Percentiles rank a stretch among this genome's conserved stretches.
These are phyloP conservation scores for Grosmannia clavigera DNA, from an alignment of 2,329 filamentous ascomycete genomes.

Conservation along the genomic window DNA sequence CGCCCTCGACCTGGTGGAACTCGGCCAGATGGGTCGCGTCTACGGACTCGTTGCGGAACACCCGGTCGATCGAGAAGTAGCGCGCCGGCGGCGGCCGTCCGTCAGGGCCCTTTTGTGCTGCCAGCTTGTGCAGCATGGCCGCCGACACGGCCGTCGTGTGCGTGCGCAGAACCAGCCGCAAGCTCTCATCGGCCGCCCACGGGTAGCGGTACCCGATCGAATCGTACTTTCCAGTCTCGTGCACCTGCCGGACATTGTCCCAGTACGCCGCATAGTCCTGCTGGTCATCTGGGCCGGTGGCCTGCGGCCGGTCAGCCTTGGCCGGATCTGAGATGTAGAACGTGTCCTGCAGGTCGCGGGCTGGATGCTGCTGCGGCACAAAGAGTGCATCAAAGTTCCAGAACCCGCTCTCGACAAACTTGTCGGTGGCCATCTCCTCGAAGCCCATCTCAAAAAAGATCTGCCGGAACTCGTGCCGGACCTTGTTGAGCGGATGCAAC, in stretches of 20 bases:
- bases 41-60: conserved; percentile 96
- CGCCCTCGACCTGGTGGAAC: conserved; percentile 97
- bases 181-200: conserved; percentile 77
- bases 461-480: conserved; percentile 86
- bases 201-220: conserved; percentile 95
- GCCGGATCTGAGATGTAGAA: conserved; percentile 90
- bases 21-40: conserved; percentile 94
- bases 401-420: conserved; percentile 92
- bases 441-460: conserved; percentile 99
- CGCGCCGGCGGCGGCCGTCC: conserved; percentile 57
- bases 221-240: conserved; percentile 83
- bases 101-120: conserved; percentile 59
- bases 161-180: conserved; percentile 80
- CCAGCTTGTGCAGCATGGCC: conserved; percentile 81
- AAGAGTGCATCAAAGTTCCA: conserved; percentile 98
- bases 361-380: conserved; percentile 94
- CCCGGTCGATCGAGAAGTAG: conserved; percentile 96
- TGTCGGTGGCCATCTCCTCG: conserved; percentile 91
- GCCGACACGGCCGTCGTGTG: conserved; percentile 91
- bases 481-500: conserved; percentile 73
- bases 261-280: conserved; percentile 76
- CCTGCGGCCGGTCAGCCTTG: conserved; percentile 55
- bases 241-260: conserved; percentile 75
- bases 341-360: conserved; percentile 92
- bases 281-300: conserved; percentile 36